Evolutionary conservation across 106 monocot species (phyloP).

Genomic region (Vanilla planifolia): DNA sequence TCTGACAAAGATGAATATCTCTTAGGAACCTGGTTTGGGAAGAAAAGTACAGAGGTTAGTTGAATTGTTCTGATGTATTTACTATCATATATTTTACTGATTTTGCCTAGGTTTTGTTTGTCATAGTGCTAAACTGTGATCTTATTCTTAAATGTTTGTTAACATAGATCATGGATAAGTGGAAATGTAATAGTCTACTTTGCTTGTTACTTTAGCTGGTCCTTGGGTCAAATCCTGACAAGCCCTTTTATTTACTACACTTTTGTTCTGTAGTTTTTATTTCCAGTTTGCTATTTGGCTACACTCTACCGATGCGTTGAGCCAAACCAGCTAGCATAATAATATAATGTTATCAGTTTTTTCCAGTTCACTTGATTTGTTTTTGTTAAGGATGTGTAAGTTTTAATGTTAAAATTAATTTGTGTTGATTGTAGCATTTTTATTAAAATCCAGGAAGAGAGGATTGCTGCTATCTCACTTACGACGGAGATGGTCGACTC

Average conservation of each 20-base stretch:
- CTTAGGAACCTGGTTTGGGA: slow-evolving; percentile 96
- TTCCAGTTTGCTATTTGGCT: not conserved
- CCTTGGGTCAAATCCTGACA: too few relatives aligned
- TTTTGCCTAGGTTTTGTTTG: not conserved
- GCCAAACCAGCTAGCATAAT: not conserved
- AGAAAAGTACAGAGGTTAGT: slow-evolving; percentile 71
- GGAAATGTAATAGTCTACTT: not conserved
- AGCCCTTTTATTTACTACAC: too few relatives aligned
- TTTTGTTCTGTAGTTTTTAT: too few relatives aligned
- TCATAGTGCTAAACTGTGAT: not conserved
- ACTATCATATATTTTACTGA: too few relatives aligned
- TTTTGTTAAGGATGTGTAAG: not conserved
- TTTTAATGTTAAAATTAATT: not conserved
- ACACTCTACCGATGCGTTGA: not conserved
- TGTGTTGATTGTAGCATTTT: not conserved
- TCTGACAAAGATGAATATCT: slow-evolving; percentile 88
- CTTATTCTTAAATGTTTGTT: not conserved
- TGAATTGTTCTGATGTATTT: not conserved
- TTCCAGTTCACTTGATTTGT: not conserved
- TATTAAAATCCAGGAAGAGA: slow-evolving; percentile 37
- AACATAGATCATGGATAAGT: not conserved
- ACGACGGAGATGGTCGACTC: slow-evolving; percentile 45
- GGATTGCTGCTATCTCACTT: slow-evolving; percentile 36
- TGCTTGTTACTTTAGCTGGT: not conserved
- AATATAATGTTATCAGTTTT: not conserved